phyloP scores from a whole-genome alignment of 345 rosid species.

The Brassica incana region DNA sequence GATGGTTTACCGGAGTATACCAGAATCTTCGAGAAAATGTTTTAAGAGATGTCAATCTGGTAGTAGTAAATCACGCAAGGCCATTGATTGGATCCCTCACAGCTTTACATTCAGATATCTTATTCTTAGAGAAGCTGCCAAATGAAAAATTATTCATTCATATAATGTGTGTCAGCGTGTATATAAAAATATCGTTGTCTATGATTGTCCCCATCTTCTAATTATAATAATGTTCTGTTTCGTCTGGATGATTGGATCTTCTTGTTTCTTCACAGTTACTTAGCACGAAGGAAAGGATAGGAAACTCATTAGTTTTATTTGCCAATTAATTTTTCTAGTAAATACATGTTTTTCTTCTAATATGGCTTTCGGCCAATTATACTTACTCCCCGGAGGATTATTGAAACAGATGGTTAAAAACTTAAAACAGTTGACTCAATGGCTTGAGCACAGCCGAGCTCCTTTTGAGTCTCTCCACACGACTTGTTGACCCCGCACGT shows the following conservation, averaged over 20 bases:
- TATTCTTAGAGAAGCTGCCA: constrained; percentile 73
- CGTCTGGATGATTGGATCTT: constrained; percentile 30
- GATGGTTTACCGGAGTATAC: constrained; percentile 67
- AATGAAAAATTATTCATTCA: constrained; percentile 36
- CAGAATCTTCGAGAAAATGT: constrained; percentile 57
- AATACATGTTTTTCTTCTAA: constrained; percentile 30
- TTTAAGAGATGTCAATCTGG: constrained; percentile 50
- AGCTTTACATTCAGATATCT: constrained; percentile 84
- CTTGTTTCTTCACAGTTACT: constrained; percentile 23
- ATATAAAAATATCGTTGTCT: background rate
- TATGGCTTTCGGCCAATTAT: constrained; percentile 67
- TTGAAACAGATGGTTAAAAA: constrained; percentile 71
- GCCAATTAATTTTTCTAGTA: background rate
- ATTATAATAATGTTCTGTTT: constrained; percentile 7
- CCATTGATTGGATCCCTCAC: constrained; percentile 88
- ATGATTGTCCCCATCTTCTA: constrained; percentile 14
- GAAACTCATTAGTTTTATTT: background rate
- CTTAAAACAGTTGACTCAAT: constrained; percentile 37
- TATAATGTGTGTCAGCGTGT: background rate
- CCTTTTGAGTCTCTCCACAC: constrained; percentile 71
- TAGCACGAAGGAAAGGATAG: background rate
- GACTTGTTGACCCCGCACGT: constrained; percentile 73
- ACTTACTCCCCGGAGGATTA: constrained; percentile 71
- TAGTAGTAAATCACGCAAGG: constrained; percentile 66
- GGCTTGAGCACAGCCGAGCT: constrained; percentile 75